These are phyloP conservation scores for Coniferiporia weirii DNA, from an alignment of 1,284 basidiomycete genomes.

Conservation along the genomic window DNA sequence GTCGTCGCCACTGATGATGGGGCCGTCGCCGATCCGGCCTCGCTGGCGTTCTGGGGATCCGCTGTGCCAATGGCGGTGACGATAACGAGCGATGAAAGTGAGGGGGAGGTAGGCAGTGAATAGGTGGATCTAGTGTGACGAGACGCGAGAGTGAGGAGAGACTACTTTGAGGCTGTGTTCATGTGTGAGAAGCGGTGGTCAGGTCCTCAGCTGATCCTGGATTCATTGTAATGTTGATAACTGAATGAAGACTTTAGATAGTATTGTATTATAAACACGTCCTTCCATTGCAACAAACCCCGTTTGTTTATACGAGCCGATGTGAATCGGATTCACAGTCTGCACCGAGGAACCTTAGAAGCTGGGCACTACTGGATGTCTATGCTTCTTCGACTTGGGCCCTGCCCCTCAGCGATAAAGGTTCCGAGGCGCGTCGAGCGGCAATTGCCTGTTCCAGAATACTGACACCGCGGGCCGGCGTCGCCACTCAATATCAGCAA, in stretches of 20 bases:
- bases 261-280: neutral
- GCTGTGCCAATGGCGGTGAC: neutral
- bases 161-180: neutral
- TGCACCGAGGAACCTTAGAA: too few relatives aligned
- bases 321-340: too few relatives aligned
- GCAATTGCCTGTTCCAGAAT: too few relatives aligned
- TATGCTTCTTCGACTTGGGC: too few relatives aligned
- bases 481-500: too few relatives aligned
- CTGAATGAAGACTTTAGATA: neutral
- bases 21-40: neutral
- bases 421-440: too few relatives aligned
- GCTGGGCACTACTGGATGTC: too few relatives aligned
- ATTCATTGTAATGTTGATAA: neutral
- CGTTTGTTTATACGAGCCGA: neutral
- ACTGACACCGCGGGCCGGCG: too few relatives aligned
- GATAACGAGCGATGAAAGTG: neutral
- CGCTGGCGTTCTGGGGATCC: conserved; percentile 2
- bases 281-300: neutral
- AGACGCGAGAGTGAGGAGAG: neutral
- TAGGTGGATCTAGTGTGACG: neutral
- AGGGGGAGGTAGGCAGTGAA: neutral
- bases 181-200: neutral
- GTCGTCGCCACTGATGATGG: conserved; percentile 17
- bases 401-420: too few relatives aligned
- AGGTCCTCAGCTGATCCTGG: neutral